These are phyloP conservation scores for Pyronema omphalodes DNA, from an alignment of 495 filamentous ascomycete genomes.

Conservation along the genomic window DNA sequence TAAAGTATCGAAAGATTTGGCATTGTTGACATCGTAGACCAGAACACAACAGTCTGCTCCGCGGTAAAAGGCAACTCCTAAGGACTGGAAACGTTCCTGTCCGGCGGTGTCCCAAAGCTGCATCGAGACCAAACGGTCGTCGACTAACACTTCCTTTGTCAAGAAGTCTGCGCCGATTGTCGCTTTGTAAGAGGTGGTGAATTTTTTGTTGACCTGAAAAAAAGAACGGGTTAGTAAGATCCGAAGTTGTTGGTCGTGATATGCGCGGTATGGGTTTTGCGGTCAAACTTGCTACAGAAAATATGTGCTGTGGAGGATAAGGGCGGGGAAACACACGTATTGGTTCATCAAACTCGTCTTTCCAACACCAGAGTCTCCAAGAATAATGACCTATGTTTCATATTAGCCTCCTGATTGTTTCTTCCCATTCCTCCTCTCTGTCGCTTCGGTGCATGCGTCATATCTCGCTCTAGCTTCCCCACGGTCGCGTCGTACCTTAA, in stretches of 20 bases:
- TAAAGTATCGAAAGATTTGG: conserved; percentile 94
- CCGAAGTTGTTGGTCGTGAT: too few relatives aligned
- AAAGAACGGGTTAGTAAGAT: not conserved
- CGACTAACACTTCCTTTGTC: conserved; percentile 92
- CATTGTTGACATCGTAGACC: conserved; percentile 97
- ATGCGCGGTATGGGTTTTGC: too few relatives aligned
- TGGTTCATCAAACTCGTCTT: conserved; percentile 99
- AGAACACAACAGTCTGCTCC: conserved; percentile 97
- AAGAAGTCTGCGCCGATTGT: conserved; percentile 98
- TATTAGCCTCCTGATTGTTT: too few relatives aligned
- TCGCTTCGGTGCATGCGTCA: too few relatives aligned
- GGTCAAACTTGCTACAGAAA: not conserved
- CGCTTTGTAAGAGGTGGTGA: conserved; percentile 98
- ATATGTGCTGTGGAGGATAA: not conserved
- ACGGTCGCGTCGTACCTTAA: too few relatives aligned
- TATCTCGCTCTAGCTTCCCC: too few relatives aligned
- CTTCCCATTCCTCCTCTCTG: too few relatives aligned
- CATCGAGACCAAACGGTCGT: conserved; percentile 95
- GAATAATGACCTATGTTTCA: conserved; percentile 66
- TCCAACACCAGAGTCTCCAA: conserved; percentile 93
- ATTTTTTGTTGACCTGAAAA: conserved; percentile 94
- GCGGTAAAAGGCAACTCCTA: conserved; percentile 95
- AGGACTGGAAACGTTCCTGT: conserved; percentile 91
- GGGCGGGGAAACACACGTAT: conserved; percentile 58
- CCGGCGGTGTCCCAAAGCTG: conserved; percentile 93